phyloP scores from a whole-genome alignment of 768 basidiomycete species.

The Boletus edulis region DNA sequence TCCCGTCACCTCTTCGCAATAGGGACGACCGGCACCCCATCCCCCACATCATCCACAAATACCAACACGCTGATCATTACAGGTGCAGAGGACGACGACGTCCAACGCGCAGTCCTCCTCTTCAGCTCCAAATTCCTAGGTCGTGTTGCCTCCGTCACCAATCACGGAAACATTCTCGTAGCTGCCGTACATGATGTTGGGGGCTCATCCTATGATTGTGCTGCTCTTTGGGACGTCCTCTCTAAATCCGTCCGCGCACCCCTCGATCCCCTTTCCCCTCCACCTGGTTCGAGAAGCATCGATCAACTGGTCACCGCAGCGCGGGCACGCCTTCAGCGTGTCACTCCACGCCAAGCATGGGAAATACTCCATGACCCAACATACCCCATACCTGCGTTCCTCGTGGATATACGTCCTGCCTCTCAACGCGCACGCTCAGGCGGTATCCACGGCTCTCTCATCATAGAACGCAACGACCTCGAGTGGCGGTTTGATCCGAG shows the following conservation, averaged over 20 bases:
- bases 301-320: constrained; percentile 55
- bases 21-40: constrained; percentile 44
- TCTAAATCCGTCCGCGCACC: constrained; percentile 57
- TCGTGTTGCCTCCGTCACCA: constrained; percentile 42
- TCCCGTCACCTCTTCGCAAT: constrained; percentile 53
- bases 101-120: constrained; percentile 68
- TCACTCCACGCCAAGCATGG: constrained; percentile 59
- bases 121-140: constrained; percentile 69
- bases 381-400: constrained; percentile 59
- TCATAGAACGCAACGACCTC: constrained; percentile 73
- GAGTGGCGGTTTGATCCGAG: constrained; percentile 83
- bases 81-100: constrained; percentile 51
- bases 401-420: constrained; percentile 76
- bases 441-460: constrained; percentile 61
- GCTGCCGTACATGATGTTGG: constrained; percentile 56
- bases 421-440: constrained; percentile 58
- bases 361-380: constrained; percentile 53
- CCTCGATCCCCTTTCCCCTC: constrained; percentile 60
- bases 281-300: constrained; percentile 62
- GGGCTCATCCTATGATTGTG: constrained; percentile 55
- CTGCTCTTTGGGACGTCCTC: constrained; percentile 69
- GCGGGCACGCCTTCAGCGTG: constrained; percentile 61
- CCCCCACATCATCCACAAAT: constrained; percentile 21
- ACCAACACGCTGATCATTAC: constrained; percentile 55
- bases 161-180: constrained; percentile 35